These are phyloP conservation scores for Grosmannia huntii DNA, from an alignment of 2,329 filamentous ascomycete genomes.

Conservation along the genomic window DNA sequence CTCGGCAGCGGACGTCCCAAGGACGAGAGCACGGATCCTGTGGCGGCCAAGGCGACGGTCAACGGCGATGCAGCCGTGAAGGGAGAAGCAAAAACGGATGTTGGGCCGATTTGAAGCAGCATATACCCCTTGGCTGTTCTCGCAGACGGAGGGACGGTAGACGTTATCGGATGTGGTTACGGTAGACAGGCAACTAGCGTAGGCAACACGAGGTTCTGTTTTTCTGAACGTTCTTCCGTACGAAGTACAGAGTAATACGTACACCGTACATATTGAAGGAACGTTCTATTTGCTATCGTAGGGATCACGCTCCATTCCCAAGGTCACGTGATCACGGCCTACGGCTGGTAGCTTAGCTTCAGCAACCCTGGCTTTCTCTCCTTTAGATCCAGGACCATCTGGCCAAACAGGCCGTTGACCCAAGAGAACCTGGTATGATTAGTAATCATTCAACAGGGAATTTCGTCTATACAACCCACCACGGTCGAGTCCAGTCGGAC, in stretches of 20 bases:
- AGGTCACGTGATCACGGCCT: too few species aligned
- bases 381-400: conserved; percentile 66
- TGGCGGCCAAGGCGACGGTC: background rate
- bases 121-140: background rate
- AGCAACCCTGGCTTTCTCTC: conserved; percentile 49
- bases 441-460: background rate
- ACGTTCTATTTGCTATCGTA: too few species aligned
- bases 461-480: too few species aligned
- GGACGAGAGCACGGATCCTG: background rate
- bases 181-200: too few species aligned
- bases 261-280: too few species aligned
- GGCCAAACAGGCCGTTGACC: conserved; percentile 83
- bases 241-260: conserved; percentile 26
- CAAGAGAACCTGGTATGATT: conserved; percentile 59
- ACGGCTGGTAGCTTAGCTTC: conserved; percentile 23
- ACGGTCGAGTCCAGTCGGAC: conserved; percentile 28
- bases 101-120: background rate
- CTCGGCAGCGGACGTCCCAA: conserved; percentile 7
- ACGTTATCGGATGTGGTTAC: background rate
- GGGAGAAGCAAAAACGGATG: background rate
- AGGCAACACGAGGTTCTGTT: too few species aligned
- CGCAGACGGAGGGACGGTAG: background rate
- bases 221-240: too few species aligned
- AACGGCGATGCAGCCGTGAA: background rate
- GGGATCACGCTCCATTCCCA: too few species aligned